A percentile compares a stretch with the other conserved stretches of the same genome.
Conservation (phyloP, 139 green algal genomes). For the Haematococcus sp. region DNA sequence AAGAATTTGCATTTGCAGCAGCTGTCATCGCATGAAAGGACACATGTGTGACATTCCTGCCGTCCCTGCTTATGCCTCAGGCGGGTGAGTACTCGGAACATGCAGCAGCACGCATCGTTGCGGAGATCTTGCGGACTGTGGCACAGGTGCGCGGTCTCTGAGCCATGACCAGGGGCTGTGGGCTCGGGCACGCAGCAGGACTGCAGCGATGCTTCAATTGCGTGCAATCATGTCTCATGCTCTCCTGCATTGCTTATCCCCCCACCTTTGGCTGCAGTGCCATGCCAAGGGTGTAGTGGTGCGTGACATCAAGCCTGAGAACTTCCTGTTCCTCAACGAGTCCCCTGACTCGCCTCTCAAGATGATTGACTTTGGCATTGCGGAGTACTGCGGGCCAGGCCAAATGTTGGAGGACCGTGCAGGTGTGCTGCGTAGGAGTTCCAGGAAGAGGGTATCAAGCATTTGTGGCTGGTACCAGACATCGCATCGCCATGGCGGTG, state of each 20-base stretch:
- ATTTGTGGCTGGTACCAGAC: not conserved
- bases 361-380: conserved; percentile 76
- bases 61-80: too few relatives aligned
- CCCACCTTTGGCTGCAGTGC: conserved; percentile 67
- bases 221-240: not conserved
- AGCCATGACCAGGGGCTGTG: conserved; percentile 31
- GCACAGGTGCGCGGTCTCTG: conserved; percentile 42
- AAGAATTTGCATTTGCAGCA: too few relatives aligned
- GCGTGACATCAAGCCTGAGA: conserved; percentile 80
- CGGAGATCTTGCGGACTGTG: conserved; percentile 57
- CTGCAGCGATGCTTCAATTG: not conserved
- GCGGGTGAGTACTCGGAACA: conserved; percentile 40
- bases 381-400: conserved; percentile 31
- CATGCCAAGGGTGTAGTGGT: conserved; percentile 67
- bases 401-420: conserved; percentile 15
- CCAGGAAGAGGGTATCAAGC: not conserved
- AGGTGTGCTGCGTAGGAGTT: not conserved
- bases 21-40: too few relatives aligned
- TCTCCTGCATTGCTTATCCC: conserved; percentile 48
- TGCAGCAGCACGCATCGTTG: conserved; percentile 42
- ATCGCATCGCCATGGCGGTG: not conserved
- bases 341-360: conserved; percentile 58
- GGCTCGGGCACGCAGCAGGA: not conserved
- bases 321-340: conserved; percentile 70
- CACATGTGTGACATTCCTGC: too few relatives aligned